A percentile compares a stretch with the other conserved stretches of the same genome.
Conservation (phyloP, 2,329 filamentous ascomycete genomes). For the Scytalidium lignicola region DNA sequence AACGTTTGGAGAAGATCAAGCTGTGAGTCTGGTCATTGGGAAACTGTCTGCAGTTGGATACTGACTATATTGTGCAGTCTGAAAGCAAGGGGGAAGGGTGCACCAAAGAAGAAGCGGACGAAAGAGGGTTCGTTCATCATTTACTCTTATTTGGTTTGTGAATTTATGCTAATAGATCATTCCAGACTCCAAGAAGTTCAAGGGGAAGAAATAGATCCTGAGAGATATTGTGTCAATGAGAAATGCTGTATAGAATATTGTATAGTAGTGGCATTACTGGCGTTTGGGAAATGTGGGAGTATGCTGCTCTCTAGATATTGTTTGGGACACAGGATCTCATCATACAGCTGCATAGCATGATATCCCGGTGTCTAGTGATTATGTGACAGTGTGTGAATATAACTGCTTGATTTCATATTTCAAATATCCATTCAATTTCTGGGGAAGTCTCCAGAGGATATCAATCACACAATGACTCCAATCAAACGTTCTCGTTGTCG, state of each 20-base stretch:
- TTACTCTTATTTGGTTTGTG: neutral
- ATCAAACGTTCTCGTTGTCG: no score
- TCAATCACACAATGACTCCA: no score
- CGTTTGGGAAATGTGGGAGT: constrained; percentile 18
- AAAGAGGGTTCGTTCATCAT: constrained; percentile 28
- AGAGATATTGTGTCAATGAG: constrained; percentile 8
- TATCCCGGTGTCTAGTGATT: neutral
- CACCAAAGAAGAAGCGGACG: constrained; percentile 85
- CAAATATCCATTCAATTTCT: neutral
- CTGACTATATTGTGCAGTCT: constrained; percentile 45
- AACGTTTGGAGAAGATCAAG: constrained; percentile 66
- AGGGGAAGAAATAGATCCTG: constrained; percentile 35
- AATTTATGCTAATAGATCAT: constrained; percentile 7
- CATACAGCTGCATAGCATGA: neutral
- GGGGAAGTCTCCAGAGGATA: no score
- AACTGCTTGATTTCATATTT: neutral
- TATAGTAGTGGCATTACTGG: constrained; percentile 22
- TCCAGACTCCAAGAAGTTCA: constrained; percentile 40
- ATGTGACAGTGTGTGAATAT: neutral
- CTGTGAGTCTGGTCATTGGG: constrained; percentile 38
- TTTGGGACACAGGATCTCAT: neutral
- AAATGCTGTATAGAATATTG: constrained; percentile 17
- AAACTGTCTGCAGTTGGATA: neutral
- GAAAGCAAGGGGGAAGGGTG: constrained; percentile 77
- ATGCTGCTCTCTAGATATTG: constrained; percentile 6